Evolutionary conservation across 805 yeast genomes (phyloP).

Genomic region (Metschnikowia santaceciliae): DNA sequence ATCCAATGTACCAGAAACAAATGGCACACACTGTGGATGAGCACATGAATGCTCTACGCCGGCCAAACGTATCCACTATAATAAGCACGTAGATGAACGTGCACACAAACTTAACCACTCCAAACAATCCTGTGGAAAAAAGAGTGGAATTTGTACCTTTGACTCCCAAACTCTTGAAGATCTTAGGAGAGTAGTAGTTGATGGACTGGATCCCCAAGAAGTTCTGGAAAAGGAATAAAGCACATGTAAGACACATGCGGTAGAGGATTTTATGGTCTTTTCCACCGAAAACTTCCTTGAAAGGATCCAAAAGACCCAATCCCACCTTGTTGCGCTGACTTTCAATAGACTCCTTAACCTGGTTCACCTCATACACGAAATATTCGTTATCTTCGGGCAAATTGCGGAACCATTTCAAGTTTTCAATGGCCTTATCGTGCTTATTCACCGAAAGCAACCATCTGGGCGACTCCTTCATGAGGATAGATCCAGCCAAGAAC

Average conservation of each 20-base stretch:
- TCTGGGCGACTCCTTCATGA: slow-evolving; percentile 35
- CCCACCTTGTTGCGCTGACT: slow-evolving; percentile 27
- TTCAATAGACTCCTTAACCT: slow-evolving; percentile 32
- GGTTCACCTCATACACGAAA: slow-evolving; percentile 33
- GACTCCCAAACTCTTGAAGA: slow-evolving; percentile 34
- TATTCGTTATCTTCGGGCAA: slow-evolving; percentile 34
- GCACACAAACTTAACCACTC: slow-evolving; percentile 35
- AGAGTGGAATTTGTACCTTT: slow-evolving; percentile 35
- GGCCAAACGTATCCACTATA: slow-evolving; percentile 34
- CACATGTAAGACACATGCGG: slow-evolving; percentile 30
- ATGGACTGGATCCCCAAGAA: slow-evolving; percentile 39
- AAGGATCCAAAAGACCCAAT: slow-evolving; percentile 33
- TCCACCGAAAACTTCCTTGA: slow-evolving; percentile 25
- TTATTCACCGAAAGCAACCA: slow-evolving; percentile 32
- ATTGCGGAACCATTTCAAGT: slow-evolving; percentile 33
- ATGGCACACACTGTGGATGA: slow-evolving; percentile 31
- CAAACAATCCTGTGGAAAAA: slow-evolving; percentile 39
- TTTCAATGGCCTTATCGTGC: slow-evolving; percentile 30
- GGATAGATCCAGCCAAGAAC: slow-evolving; percentile 28
- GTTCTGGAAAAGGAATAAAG: slow-evolving; percentile 35
- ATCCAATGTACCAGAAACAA: slow-evolving; percentile 39
- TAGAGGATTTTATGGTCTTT: slow-evolving; percentile 24
- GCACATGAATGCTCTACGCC: slow-evolving; percentile 34
- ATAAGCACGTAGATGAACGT: slow-evolving; percentile 32
- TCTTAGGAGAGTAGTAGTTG: slow-evolving; percentile 36